phyloP scores from a whole-genome alignment of 768 basidiomycete genomes.

The Clathrus columnatus region DNA sequence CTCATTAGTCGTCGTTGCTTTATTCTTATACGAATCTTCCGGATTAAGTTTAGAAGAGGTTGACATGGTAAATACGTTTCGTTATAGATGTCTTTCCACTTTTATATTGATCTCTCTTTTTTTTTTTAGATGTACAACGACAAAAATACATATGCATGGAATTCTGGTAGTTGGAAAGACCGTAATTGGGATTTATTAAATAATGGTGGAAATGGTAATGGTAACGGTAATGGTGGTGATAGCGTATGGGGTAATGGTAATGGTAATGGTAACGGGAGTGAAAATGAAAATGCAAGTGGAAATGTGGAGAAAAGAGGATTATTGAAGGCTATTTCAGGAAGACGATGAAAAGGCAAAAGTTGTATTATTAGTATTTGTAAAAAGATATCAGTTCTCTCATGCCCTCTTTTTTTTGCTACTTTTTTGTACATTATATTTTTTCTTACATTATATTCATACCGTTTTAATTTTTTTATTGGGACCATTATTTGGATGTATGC shows the following conservation, averaged over 20 bases:
- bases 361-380: too few relatives aligned
- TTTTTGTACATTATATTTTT: too few relatives aligned
- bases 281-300: neutral
- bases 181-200: neutral
- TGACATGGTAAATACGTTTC: slow-evolving; percentile 34
- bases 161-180: slow-evolving; percentile 40
- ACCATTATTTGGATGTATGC: too few relatives aligned
- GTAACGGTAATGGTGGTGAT: neutral
- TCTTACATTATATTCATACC: too few relatives aligned
- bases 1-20: slow-evolving; percentile 51
- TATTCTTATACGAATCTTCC: slow-evolving; percentile 70
- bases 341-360: too few relatives aligned
- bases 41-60: slow-evolving; percentile 60
- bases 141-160: slow-evolving; percentile 59
- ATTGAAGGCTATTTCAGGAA: neutral
- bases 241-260: neutral
- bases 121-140: slow-evolving; percentile 51
- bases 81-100: slow-evolving; percentile 1
- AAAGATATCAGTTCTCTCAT: too few relatives aligned
- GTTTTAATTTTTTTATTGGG: too few relatives aligned
- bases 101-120: neutral
- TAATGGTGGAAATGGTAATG: neutral
- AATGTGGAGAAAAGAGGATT: neutral
- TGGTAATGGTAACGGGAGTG: neutral
- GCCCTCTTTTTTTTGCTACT: too few relatives aligned